Evolutionary conservation across 1,284 basidiomycete species (phyloP).

Genomic region (Trametes pubescens): DNA sequence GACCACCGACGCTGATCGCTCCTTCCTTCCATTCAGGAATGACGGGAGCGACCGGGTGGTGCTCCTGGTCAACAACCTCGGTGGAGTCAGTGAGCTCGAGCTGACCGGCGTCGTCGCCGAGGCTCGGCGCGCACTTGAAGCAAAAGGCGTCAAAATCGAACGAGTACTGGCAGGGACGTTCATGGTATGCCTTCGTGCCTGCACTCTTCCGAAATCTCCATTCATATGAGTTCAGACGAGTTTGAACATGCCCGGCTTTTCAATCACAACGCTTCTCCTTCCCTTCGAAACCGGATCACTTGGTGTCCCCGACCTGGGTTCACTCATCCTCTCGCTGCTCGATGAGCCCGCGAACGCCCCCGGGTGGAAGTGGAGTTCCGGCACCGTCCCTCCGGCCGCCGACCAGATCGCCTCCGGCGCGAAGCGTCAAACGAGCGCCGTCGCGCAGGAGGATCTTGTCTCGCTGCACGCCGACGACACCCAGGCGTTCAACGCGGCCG

Average conservation of each 20-base stretch:
- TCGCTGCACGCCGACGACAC: slow-evolving; percentile 53
- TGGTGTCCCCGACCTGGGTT: slow-evolving; percentile 47
- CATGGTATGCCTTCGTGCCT: slow-evolving; percentile 64
- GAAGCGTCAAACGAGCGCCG: slow-evolving; percentile 27
- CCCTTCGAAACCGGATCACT: slow-evolving; percentile 52
- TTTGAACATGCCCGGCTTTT: slow-evolving; percentile 95
- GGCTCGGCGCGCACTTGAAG: slow-evolving; percentile 61
- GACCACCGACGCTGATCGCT: slow-evolving; percentile 83
- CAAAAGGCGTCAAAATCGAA: slow-evolving; percentile 64
- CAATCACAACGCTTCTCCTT: slow-evolving; percentile 85
- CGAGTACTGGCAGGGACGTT: slow-evolving; percentile 82
- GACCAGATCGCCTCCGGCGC: slow-evolving; percentile 36
- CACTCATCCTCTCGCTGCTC: slow-evolving; percentile 73
- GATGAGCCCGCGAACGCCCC: slow-evolving; percentile 80
- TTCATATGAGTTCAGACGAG: slow-evolving; percentile 68
- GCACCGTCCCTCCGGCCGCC: slow-evolving; percentile 44
- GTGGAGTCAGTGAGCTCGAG: slow-evolving; percentile 89
- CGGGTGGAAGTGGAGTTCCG: slow-evolving; percentile 85
- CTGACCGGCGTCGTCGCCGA: slow-evolving; percentile 75
- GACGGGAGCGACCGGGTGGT: slow-evolving; percentile 69
- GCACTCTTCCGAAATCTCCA: slow-evolving; percentile 4
- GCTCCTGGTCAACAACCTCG: slow-evolving; percentile 82
- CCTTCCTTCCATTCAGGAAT: slow-evolving; percentile 79
- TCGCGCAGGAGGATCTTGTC: slow-evolving; percentile 22
- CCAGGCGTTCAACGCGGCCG: slow-evolving; percentile 59